These are phyloP conservation scores for Salicornia ramosissima DNA, from an alignment of 148 eudicot species.

Conservation along the genomic window DNA sequence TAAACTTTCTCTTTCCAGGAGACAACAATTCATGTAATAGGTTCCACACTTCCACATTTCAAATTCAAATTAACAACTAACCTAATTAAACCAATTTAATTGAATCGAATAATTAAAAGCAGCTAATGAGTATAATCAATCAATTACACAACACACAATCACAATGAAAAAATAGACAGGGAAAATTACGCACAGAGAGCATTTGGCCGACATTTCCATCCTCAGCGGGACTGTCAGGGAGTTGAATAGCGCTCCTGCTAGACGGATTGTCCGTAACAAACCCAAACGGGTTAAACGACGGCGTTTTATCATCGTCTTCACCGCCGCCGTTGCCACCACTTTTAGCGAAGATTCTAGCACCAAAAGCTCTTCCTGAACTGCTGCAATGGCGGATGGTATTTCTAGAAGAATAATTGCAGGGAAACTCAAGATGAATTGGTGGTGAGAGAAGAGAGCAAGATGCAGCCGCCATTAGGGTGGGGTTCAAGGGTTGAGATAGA, in stretches of 20 bases:
- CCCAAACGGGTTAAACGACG: constrained; percentile 86
- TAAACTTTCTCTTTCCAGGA: too few species aligned
- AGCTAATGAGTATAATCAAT: not conserved
- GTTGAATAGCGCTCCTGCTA: constrained; percentile 90
- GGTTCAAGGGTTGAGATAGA: constrained; percentile 1
- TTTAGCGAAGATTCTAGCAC: constrained; percentile 22
- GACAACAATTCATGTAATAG: too few species aligned
- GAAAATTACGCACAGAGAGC: constrained; percentile 51
- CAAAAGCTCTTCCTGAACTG: constrained; percentile 14
- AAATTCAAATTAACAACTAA: too few species aligned
- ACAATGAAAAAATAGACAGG: not conserved
- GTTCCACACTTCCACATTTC: too few species aligned
- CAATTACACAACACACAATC: not conserved
- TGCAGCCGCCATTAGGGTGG: constrained; percentile 25
- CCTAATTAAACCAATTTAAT: too few species aligned
- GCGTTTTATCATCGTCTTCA: constrained; percentile 26
- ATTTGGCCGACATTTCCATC: constrained; percentile 98
- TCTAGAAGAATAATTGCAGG: constrained; percentile 10
- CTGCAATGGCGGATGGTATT: constrained; percentile 13
- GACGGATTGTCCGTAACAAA: constrained; percentile 96
- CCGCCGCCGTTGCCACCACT: constrained; percentile 31
- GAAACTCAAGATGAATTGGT: constrained; percentile 28
- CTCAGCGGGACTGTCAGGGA: constrained; percentile 90
- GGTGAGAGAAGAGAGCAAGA: constrained; percentile 39
- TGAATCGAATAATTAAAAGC: too few species aligned